Evolutionary conservation across 1,284 basidiomycete genomes (phyloP).

Genomic region (Irpex rosettiformis): DNA sequence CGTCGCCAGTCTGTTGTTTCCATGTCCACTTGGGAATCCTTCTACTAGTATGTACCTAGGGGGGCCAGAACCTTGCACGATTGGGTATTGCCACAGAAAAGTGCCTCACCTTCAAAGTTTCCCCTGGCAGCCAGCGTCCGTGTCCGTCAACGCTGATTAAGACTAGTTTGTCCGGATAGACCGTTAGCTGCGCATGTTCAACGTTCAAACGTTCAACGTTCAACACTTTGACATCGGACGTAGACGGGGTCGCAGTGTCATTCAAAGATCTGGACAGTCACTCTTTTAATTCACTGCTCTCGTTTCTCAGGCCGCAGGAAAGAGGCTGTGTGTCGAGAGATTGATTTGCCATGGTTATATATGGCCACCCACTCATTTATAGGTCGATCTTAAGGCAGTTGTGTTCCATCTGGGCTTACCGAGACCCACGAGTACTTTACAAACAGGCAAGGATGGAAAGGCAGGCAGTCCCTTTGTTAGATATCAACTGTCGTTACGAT

Average conservation of each 20-base stretch:
- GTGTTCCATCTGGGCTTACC: neutral
- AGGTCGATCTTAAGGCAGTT: too few relatives aligned
- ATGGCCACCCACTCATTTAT: too few relatives aligned
- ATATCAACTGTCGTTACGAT: neutral
- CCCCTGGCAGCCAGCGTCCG: too few relatives aligned
- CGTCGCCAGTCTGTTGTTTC: neutral
- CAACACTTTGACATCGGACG: neutral
- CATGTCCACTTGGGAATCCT: neutral
- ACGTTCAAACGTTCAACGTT: neutral
- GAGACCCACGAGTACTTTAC: neutral
- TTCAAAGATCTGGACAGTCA: too few relatives aligned
- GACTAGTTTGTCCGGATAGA: neutral
- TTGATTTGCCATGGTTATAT: neutral
- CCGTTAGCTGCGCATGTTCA: neutral
- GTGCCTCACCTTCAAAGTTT: neutral
- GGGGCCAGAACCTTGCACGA: neutral
- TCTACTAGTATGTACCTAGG: too few relatives aligned
- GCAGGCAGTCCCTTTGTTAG: neutral
- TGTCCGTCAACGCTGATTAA: neutral
- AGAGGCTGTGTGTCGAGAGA: neutral
- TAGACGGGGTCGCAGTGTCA: neutral
- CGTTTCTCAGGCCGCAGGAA: neutral
- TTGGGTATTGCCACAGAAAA: too few relatives aligned
- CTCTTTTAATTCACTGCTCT: too few relatives aligned
- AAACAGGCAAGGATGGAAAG: neutral